Evolutionary conservation across 768 basidiomycete genomes (phyloP), one percentile per base, ranked within the genome.

Genomic region (Mycena belliarum): DNA sequence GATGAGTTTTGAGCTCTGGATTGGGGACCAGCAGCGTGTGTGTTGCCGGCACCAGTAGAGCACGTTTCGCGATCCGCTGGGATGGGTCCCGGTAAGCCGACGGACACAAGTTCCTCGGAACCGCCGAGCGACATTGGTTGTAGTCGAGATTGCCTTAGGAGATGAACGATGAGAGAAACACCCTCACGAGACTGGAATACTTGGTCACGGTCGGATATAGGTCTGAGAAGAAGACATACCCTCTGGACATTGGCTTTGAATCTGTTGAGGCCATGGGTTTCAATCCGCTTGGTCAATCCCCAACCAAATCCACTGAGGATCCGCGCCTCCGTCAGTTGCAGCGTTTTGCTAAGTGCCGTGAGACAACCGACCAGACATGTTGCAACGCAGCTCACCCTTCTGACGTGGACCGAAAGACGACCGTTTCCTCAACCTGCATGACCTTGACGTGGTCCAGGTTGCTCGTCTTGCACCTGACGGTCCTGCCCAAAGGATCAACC

Each of bases 391-490:
- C 83, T 47, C 59, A 93, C 93, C 89, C 88, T 63, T 89, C 85
- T 2, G 77, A 72, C 29, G 82, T 79, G 63, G 90, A 89, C 35
- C 79, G 77, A 63, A 96, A 83, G 50, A 81, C 77, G 21, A 91
- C 87, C 6, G 83, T 84, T 72, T 98, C 95, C 61, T 93, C 86
- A 32, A 96, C 88, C 67, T 92, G 87, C 91, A 98, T 89, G 49
- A 96, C 83, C 75, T 95, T 96, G 68, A 93, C 88, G 73, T 95
- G 91, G 71, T 96, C 94, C 54, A 98, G 78, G 71, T 98, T 98
- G 72, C 84, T 87, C 18, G 95, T 96, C 58, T 80, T 78, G 65
- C 91, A 93, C 58, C 80, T 78, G 65, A 97, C 83, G 20, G 84
- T 80, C 73, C 87, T 85, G 29, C 87, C 90, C 52, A 86, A 76